Evolutionary conservation across 768 basidiomycete genomes (phyloP), one percentile per base, ranked within the genome.

Genomic region (Pleurotus tuber-regium): DNA sequence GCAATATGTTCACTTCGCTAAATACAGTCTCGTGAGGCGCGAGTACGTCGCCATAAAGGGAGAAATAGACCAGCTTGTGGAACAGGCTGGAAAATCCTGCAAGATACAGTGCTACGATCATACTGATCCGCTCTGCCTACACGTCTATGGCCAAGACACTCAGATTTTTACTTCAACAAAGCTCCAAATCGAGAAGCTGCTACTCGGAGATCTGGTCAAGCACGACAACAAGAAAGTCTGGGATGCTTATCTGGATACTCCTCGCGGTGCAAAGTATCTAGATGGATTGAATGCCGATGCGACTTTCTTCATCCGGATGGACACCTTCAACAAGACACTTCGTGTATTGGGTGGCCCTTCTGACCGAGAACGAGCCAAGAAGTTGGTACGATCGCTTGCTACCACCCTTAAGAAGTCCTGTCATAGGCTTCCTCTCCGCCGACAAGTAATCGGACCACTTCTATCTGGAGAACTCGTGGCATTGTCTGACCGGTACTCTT

Each of bases 211-310:
- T 11, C 52, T 72, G 11, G 50, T 77, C 26, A 56, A 56, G 11
- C 62, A 66, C 1, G 69, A 72, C 3, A 64, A 61, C 0, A 53
- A 54, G 18, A 51, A 56, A 1, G 52, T 74, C 3, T 83, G 82
- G 80, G 74, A 78, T 43, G 72, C 74, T 14, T 77, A 76, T 50
- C 73, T 82, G 52, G 67, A 71, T 12, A 62, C 66, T n/a, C 43
- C 66, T n/a, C 73, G 70, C 51, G 74, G 77, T 33, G 50, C 53
- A 18, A 66, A 66, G 21, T 63, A 64, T 7, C 46, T 82, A 24
- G 67, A 70, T n/a, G 59, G 61, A 23, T 28, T 78, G 18, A 73
- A 73, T 53, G 35, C 56, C 7, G 64, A 68, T 11, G 62, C 63
- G 3, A 49, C 52, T 3, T 67, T 68, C 31, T 75, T 70, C 50